These are phyloP conservation scores for Debaryomyces coudertii DNA, from an alignment of 1,139 yeast species.

Conservation along the genomic window DNA sequence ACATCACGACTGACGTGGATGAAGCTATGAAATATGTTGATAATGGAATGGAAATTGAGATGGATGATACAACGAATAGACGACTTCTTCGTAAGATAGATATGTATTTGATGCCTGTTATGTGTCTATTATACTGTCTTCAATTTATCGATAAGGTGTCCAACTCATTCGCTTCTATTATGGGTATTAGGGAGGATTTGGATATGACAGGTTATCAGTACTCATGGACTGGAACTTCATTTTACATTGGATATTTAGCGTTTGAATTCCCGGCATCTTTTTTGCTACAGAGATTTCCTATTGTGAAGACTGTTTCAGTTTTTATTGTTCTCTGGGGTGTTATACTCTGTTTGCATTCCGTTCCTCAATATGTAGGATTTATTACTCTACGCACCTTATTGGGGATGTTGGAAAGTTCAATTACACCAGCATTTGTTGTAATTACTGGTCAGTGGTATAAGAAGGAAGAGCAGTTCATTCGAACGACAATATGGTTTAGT, in stretches of 20 bases:
- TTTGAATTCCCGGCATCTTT: conserved; percentile 50
- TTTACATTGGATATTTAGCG: conserved; percentile 53
- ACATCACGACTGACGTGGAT: conserved; percentile 23
- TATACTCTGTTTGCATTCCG: conserved; percentile 27
- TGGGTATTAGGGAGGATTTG: conserved; percentile 53
- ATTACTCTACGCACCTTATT: conserved; percentile 32
- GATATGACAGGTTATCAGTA: conserved; percentile 52
- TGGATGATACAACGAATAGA: conserved; percentile 18
- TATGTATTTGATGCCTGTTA: conserved; percentile 51
- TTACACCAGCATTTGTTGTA: conserved; percentile 59
- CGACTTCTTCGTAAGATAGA: conserved; percentile 51
- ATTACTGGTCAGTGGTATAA: conserved; percentile 34
- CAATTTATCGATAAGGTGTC: conserved; percentile 68
- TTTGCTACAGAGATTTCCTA: conserved; percentile 39
- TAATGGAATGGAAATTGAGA: conserved; percentile 15
- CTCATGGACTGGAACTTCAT: conserved; percentile 58
- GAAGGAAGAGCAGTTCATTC: conserved; percentile 22
- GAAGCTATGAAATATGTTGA: conserved; percentile 27
- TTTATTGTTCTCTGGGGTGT: conserved; percentile 32
- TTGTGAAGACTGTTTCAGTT: conserved; percentile 26
- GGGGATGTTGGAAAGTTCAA: conserved; percentile 57
- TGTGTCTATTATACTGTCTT: conserved; percentile 55
- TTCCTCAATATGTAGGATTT: conserved; percentile 30
- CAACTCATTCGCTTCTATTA: conserved; percentile 58
- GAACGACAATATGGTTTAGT: conserved; percentile 27